Base-by-base conservation (phyloP, 257 asterid species). In the Solanum clarkiae region DNA sequence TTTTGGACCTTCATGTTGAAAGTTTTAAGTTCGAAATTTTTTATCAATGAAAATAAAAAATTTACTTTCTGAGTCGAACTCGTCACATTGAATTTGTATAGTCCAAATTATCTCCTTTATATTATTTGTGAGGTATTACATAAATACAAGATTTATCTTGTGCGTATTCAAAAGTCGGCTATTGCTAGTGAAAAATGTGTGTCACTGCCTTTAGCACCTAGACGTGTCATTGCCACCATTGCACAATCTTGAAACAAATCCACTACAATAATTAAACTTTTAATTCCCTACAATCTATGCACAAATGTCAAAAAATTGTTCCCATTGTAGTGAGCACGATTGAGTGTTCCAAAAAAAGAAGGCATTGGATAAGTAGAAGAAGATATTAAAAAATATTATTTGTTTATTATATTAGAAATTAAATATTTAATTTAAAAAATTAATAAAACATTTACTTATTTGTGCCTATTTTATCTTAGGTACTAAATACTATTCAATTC, bases 281-380 rank as follows among this genome's bases (percentile, higher is more conserved):
- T 66, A 63, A 24, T 42, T 17, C 24, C 44, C 74, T 26, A 24
- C 29, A 17, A 77, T 26, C 47, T 26, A 26, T 26, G 65, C 45
- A 62, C 36, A 82, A 44, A 49, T 44, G 75, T 81, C 51, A 42
- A 36, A 36, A 36, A 36, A 56, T n/a, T 62, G 85, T 62, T 62
- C 77, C 77, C 45, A 42, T 24, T 63, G 24, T 42, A 82, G 77
- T 45, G 3, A 5, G 18, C 85, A 62, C 29, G 22, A 82, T 82
- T 62, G 79, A 82, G 77, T 82, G n/a, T 45, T 62, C 85, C 85
- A 62, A 62, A 26, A 82, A 45, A 77, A 77, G 82, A 24, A 77
- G 8, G 2, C 26, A 77, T 26, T 16, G 60, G 49, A 77, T 26
- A 9, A 26, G 65, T 62, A 42, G 79, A 15, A 66, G 22, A 44